phyloP scores from a whole-genome alignment of 768 basidiomycete genomes.

The Lepiota venenata region DNA sequence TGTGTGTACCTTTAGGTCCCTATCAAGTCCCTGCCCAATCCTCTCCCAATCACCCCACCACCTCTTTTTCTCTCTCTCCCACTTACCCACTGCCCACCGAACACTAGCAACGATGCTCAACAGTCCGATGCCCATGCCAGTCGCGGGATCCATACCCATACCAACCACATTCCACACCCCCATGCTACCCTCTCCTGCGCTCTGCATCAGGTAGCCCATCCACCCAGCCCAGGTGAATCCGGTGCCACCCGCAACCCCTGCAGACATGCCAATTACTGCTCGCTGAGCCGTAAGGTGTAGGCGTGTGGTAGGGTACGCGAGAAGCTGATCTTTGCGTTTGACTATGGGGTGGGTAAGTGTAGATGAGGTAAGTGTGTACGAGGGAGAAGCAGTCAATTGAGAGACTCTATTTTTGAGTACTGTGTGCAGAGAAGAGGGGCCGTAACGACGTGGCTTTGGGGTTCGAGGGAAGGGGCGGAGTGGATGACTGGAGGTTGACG shows the following conservation, averaged over 20 bases:
- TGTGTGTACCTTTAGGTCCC: constrained; percentile 57
- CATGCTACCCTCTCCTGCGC: constrained; percentile 32
- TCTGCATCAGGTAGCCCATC: constrained; percentile 44
- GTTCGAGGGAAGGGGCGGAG: background rate
- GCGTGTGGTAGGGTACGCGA: constrained; percentile 48
- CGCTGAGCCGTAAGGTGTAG: constrained; percentile 67
- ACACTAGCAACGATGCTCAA: constrained; percentile 46
- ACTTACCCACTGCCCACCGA: constrained; percentile 61
- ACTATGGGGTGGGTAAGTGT: constrained; percentile 50
- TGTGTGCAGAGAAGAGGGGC: constrained; percentile 39
- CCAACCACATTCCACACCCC: constrained; percentile 7
- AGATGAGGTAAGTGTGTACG: constrained; percentile 38
- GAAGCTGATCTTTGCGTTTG: constrained; percentile 49
- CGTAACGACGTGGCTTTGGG: background rate
- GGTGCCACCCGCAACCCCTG: constrained; percentile 45
- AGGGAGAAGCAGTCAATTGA: constrained; percentile 47
- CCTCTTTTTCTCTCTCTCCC: constrained; percentile 62
- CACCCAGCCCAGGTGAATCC: constrained; percentile 62
- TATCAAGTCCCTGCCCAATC: constrained; percentile 56
- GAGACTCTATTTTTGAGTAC: constrained; percentile 58
- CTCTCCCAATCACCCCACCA: constrained; percentile 72
- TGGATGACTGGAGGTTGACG: background rate
- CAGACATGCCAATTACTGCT: constrained; percentile 46
- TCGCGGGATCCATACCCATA: constrained; percentile 49
- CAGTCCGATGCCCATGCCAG: constrained; percentile 57